Percentiles rank a stretch among this genome's conserved stretches.
phyloP scores from a whole-genome alignment of 73 alveolate species.

The Stentor coeruleus region DNA sequence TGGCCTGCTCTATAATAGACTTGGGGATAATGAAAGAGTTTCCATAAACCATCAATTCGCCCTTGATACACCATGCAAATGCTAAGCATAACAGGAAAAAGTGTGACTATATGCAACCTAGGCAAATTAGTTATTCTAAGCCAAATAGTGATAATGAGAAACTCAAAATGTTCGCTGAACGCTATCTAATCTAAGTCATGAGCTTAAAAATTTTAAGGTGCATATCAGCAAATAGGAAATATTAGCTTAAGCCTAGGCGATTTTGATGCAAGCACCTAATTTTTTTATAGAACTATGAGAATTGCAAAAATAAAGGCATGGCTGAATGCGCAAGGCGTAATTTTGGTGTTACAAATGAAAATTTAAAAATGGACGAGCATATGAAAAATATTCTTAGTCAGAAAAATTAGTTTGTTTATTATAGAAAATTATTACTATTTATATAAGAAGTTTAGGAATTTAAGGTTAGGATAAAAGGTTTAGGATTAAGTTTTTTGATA shows the following conservation, averaged over 20 bases:
- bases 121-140: constrained; percentile 48
- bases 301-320: constrained; percentile 51
- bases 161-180: constrained; percentile 57
- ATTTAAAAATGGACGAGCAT: constrained; percentile 55
- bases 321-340: constrained; percentile 47
- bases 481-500: no score
- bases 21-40: constrained; percentile 58
- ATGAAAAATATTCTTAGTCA: constrained; percentile 44
- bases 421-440: no score
- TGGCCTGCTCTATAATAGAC: constrained; percentile 52
- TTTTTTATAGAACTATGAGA: constrained; percentile 63
- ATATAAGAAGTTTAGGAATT: no score
- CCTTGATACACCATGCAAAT: constrained; percentile 57
- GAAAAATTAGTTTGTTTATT: no score
- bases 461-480: no score
- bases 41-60: constrained; percentile 61
- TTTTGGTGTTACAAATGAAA: constrained; percentile 61
- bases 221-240: constrained; percentile 58
- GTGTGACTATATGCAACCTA: constrained; percentile 59
- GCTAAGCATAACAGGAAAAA: constrained; percentile 53
- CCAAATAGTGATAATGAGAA: constrained; percentile 46
- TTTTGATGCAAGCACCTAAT: constrained; percentile 49
- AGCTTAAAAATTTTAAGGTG: constrained; percentile 57
- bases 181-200: constrained; percentile 53
- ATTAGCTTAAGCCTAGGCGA: constrained; percentile 47